Evolutionary conservation across 116 monocot species (phyloP), one percentile per base, ranked within the genome.

Genomic region (Dioscorea cayenensis): DNA sequence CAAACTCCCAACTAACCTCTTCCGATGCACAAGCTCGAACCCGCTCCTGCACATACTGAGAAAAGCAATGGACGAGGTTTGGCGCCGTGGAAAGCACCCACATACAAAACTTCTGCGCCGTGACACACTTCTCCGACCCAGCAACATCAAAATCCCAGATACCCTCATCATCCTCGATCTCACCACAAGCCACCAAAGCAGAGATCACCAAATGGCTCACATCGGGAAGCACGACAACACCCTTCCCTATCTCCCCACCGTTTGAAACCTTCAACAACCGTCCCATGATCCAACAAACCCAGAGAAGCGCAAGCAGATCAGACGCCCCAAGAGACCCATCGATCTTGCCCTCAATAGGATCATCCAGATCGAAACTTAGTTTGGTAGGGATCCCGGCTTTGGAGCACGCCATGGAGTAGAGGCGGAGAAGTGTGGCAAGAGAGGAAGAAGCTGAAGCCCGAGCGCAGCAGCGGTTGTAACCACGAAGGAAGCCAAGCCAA

Each of bases 221-320:
- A 51, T 94, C 94, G 13, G 94, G 99, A 19, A 99, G 79, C 25
- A 78, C 62, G 29, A 86, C 51, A 49, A 29, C 69, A 17, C 51
- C 71, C 18, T 72, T 66, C 61, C 63, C 79, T 14, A 16, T 16
- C 36, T 73, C 70, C 28, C 17, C 65, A 27, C 22, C 43, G 58
- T 22, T 84, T 14, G 50, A 11, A 18, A 73, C 66, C 76, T 76
- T 76, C 32, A 78, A 68, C 69, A 66, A 32, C 17, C 67, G 77
- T 36, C 66, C 79, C 81, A 99, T 77, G 32, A 83, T n/a, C 94
- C 91, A 99, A 51, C 94, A 99, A 63, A 89, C 73, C 89, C 76
- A 85, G 20, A 94, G 78, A 72, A 99, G 52, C 86, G 79, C 80
- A 37, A 83, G 61, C 75, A 87, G 52, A 75, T 94, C 91, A 10